Percentiles rank a stretch among this genome's conserved stretches.
phyloP scores from a whole-genome alignment of 1,284 basidiomycete species.

The Sporisorium reilianum region DNA sequence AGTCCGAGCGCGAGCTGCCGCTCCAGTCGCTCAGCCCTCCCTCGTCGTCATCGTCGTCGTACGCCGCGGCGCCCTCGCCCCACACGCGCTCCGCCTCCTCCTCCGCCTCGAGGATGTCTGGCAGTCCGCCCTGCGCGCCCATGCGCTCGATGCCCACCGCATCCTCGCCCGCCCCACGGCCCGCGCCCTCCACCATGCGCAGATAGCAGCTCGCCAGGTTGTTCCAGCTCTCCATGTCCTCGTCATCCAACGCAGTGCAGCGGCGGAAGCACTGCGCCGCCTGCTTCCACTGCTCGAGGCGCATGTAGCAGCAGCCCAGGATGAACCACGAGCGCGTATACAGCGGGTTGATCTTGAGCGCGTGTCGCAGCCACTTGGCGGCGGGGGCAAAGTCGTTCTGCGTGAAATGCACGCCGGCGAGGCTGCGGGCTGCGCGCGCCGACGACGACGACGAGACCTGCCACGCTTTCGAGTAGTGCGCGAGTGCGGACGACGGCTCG shows the following conservation, averaged over 20 bases:
- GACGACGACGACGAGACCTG: constrained; percentile 81
- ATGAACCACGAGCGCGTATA: constrained; percentile 92
- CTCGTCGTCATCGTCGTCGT: constrained; percentile 15
- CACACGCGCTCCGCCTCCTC: constrained; percentile 49
- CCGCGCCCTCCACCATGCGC: constrained; percentile 56
- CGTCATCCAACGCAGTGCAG: constrained; percentile 90
- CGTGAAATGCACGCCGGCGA: constrained; percentile 86
- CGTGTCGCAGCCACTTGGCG: constrained; percentile 76
- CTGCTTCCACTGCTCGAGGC: constrained; percentile 79
- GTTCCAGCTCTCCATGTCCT: constrained; percentile 98
- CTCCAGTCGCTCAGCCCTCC: constrained; percentile 46
- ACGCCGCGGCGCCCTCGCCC: constrained; percentile 13
- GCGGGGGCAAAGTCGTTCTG: constrained; percentile 77
- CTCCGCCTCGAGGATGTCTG: constrained; percentile 49
- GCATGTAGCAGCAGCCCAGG: constrained; percentile 88
- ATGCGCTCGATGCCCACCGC: constrained; percentile 43
- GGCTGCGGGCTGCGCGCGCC: constrained; percentile 87
- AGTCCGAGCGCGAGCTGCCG: constrained; percentile 46
- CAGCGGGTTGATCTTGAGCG: constrained; percentile 89
- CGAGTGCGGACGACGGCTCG: constrained; percentile 75
- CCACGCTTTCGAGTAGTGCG: constrained; percentile 89
- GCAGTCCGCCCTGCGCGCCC: constrained; percentile 34
- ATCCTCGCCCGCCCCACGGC: constrained; percentile 18
- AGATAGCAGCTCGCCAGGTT: constrained; percentile 96
- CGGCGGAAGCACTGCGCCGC: constrained; percentile 86